Evolutionary conservation across 306 rosid genomes (phyloP), one percentile per base, ranked within the genome.

Genomic region (Cicer pinnatifidum): DNA sequence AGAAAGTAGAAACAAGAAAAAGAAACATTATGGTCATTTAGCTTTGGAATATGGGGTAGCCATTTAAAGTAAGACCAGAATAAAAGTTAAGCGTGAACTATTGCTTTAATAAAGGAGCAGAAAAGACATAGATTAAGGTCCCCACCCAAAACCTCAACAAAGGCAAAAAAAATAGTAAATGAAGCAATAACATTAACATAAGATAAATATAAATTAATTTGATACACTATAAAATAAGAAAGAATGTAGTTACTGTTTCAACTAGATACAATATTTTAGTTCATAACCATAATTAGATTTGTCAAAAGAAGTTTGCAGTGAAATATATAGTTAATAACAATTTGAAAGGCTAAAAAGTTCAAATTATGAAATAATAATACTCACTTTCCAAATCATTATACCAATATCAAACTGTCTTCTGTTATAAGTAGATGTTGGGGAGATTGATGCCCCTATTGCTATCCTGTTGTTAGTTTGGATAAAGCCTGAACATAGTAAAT

Each of bases 361-460:
- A 63, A 47, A 62, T 19, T 61, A 74, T 0, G 37, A 37, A 28
- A 28, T 28, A 39, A 67, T 52, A 57, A 43, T 43, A 8, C 38
- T 40, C 1, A 95, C 99, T 96, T 95, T 95, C 97, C 97, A 95
- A 80, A 95, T 90, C 96, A 90, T 95, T 73, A 95, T 59, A 37
- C 97, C 96, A 81, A 95, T 89, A 69, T 95, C 99, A 86, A 95
- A 95, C 73, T 95, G 99, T 82, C 91, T 86, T 54, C 87, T 88
- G 56, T 85, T 84, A 74, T 80, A 91, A 51, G 66, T 71, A 44
- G 99, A 95, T 83, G 93, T 91, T 66, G 99, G 99, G 73, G 91
- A 86, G 15, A 95, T 95, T 67, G 99, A 91, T 51, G 99, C 99
- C 50, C 99, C 99, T 65, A 95, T 91, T 53, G 99, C 97, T 85